Percentiles rank a stretch among this genome's conserved stretches.
These are phyloP conservation scores for Aaosphaeria arxii DNA, from an alignment of 2,329 filamentous ascomycete species.

Conservation along the genomic window DNA sequence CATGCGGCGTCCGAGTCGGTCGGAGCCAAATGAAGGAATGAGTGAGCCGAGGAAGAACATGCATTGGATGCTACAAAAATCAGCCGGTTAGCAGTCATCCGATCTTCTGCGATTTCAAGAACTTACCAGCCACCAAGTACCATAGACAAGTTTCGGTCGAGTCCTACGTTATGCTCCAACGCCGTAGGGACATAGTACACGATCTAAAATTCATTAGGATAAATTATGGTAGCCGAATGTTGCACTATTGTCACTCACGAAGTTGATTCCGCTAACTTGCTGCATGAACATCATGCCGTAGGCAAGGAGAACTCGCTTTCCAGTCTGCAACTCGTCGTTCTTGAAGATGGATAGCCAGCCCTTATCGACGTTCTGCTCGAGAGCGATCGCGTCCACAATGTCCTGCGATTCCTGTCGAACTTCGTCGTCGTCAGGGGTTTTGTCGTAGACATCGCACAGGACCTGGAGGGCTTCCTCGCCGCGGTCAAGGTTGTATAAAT, in stretches of 20 bases:
- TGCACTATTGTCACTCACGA: slow-evolving; percentile 15
- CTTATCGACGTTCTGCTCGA: slow-evolving; percentile 42
- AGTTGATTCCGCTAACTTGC: slow-evolving; percentile 1
- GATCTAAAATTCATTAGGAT: neutral
- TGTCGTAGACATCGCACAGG: slow-evolving; percentile 48
- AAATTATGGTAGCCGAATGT: no score
- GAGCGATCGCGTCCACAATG: slow-evolving; percentile 52
- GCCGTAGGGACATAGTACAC: slow-evolving; percentile 45
- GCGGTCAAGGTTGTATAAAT: slow-evolving; percentile 42
- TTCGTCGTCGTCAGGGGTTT: slow-evolving; percentile 50
- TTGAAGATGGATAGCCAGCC: slow-evolving; percentile 40
- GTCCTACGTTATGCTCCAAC: slow-evolving; percentile 46
- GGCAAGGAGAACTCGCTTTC: slow-evolving; percentile 37
- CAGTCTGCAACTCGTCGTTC: slow-evolving; percentile 39
- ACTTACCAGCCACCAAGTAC: no score
- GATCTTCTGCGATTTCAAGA: no score
- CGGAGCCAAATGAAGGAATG: slow-evolving; percentile 40
- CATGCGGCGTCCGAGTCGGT: slow-evolving; percentile 25
- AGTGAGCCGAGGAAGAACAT: slow-evolving; percentile 29
- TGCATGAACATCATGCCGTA: slow-evolving; percentile 41
- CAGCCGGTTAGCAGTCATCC: slow-evolving; percentile 23
- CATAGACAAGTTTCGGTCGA: slow-evolving; percentile 40
- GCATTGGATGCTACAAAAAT: slow-evolving; percentile 44
- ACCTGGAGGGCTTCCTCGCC: slow-evolving; percentile 46
- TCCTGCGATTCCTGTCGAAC: slow-evolving; percentile 57